These are phyloP conservation scores for Hypseocharis bilobata DNA, from an alignment of 441 rosid genomes.

Conservation along the genomic window DNA sequence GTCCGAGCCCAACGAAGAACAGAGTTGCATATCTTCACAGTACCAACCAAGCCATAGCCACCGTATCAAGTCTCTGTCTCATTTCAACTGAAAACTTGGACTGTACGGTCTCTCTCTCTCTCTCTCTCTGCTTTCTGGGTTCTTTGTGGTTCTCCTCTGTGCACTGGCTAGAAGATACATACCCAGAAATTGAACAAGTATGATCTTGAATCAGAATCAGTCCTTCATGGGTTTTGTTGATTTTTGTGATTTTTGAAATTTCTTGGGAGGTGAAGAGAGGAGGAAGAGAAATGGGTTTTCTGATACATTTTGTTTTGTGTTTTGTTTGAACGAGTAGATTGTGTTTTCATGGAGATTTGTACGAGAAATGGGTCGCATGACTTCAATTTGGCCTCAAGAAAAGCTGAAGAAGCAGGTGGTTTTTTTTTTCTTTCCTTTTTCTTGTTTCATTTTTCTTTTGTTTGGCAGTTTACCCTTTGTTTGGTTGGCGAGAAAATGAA, in stretches of 20 bases:
- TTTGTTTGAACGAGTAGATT: slow-evolving; percentile 10
- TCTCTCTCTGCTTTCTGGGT: not conserved
- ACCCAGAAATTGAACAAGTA: not conserved
- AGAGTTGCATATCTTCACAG: not conserved
- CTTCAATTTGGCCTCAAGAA: slow-evolving; percentile 65
- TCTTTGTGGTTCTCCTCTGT: not conserved
- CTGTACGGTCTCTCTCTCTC: not conserved
- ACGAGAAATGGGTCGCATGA: slow-evolving; percentile 47
- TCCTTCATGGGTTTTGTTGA: not conserved
- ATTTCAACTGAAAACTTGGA: not conserved
- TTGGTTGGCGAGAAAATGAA: slow-evolving; percentile 17
- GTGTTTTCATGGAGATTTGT: slow-evolving; percentile 39
- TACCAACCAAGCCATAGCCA: not conserved
- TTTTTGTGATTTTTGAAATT: not conserved
- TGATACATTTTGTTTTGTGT: not conserved
- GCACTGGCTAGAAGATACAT: not conserved
- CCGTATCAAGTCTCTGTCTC: not conserved
- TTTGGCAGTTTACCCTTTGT: not conserved
- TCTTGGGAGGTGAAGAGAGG: too few relatives aligned
- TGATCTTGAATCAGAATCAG: not conserved
- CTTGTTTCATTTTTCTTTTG: not conserved
- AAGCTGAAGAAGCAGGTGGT: slow-evolving; percentile 82
- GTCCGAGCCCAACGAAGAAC: not conserved
- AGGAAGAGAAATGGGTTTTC: slow-evolving; percentile 11
- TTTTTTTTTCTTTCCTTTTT: not conserved